Conservation (phyloP, 2,329 filamentous ascomycete genomes). For the Truncatella angustata region DNA sequence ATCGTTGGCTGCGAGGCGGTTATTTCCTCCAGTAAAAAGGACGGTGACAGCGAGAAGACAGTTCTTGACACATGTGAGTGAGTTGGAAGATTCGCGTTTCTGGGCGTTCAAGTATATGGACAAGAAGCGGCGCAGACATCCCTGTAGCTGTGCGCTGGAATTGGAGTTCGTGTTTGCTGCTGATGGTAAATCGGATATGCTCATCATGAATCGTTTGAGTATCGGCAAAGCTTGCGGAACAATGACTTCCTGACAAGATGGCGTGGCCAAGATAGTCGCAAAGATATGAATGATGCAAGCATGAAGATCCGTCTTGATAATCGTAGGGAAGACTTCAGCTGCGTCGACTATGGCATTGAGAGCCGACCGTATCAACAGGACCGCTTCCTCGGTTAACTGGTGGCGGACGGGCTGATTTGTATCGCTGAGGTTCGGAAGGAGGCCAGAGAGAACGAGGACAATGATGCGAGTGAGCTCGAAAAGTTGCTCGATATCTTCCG, state of each 20-base stretch:
- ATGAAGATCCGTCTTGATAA: slow-evolving; percentile 95
- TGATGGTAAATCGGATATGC: slow-evolving; percentile 56
- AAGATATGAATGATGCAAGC: slow-evolving; percentile 98
- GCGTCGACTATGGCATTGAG: slow-evolving; percentile 90
- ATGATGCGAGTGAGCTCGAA: slow-evolving; percentile 97
- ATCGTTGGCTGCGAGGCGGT: slow-evolving; percentile 72
- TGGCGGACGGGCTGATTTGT: slow-evolving; percentile 65
- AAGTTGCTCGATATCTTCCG: slow-evolving; percentile 95
- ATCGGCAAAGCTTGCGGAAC: slow-evolving; percentile 88
- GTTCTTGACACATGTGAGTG: slow-evolving; percentile 89
- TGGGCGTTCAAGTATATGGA: slow-evolving; percentile 75
- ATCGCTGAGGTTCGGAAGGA: slow-evolving; percentile 79
- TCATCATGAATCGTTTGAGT: slow-evolving; percentile 84
- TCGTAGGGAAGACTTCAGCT: slow-evolving; percentile 90
- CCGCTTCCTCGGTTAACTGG: slow-evolving; percentile 82
- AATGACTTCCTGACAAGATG: slow-evolving; percentile 81
- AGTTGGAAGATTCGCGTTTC: slow-evolving; percentile 70
- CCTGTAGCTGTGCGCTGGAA: slow-evolving; percentile 71
- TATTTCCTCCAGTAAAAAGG: slow-evolving; percentile 77
- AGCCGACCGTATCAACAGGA: slow-evolving; percentile 74
- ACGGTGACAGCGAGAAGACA: slow-evolving; percentile 85
- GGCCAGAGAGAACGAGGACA: slow-evolving; percentile 82
- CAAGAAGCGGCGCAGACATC: slow-evolving; percentile 79
- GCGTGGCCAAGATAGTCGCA: slow-evolving; percentile 84
- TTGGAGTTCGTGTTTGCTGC: slow-evolving; percentile 38